Evolutionary conservation across 176 grass and related monocot species (phyloP).

Genomic region (Avena insularis): DNA sequence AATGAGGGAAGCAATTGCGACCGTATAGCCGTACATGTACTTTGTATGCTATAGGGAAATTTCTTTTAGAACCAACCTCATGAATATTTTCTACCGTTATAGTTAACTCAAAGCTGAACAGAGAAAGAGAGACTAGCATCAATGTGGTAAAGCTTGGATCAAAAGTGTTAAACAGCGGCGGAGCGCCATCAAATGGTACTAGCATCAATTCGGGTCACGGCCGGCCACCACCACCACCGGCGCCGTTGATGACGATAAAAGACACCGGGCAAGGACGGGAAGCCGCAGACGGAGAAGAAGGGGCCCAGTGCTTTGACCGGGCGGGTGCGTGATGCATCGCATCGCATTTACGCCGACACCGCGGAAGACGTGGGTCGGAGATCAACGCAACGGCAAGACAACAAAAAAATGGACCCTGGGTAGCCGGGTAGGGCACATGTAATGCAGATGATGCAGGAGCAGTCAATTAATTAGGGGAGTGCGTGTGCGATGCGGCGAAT

Average conservation of each 20-base stretch:
- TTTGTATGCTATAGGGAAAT: too few relatives aligned
- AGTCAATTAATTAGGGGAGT: not conserved
- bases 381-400: not conserved
- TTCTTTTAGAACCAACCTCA: too few relatives aligned
- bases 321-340: not conserved
- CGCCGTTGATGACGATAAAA: not conserved
- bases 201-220: not conserved
- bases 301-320: not conserved
- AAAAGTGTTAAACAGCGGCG: too few relatives aligned
- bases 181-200: too few relatives aligned
- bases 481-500: slow-evolving; percentile 50
- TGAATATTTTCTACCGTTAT: too few relatives aligned
- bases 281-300: not conserved
- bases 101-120: too few relatives aligned
- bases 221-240: not conserved
- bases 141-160: too few relatives aligned
- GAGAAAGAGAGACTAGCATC: too few relatives aligned
- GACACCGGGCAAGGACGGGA: not conserved
- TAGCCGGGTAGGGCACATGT: not conserved
- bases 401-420: not conserved
- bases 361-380: not conserved
- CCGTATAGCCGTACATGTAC: too few relatives aligned
- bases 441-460: not conserved
- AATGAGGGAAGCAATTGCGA: too few relatives aligned
- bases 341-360: not conserved